A percentile compares a stretch with the other conserved stretches of the same genome.
Evolutionary conservation across 768 basidiomycete genomes (phyloP).

Genomic region (Suillus brevipes): DNA sequence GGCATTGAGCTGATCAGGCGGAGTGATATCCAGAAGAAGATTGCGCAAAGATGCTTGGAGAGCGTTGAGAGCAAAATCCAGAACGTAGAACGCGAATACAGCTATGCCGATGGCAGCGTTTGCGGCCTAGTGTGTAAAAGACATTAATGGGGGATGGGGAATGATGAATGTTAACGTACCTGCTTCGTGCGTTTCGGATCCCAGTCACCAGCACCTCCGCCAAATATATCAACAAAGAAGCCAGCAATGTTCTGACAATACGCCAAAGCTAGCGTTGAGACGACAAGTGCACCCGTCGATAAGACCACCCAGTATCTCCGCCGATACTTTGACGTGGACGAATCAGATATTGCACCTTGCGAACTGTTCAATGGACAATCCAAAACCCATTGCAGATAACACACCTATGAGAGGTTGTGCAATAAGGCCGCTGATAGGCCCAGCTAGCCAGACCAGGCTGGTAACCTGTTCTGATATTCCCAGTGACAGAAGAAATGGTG

Average conservation of each 20-base stretch:
- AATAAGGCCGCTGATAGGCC: constrained; percentile 92
- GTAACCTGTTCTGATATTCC: constrained; percentile 88
- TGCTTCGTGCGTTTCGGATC: constrained; percentile 68
- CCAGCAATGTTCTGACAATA: constrained; percentile 76
- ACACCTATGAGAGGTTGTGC: constrained; percentile 97
- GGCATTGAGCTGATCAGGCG: constrained; percentile 84
- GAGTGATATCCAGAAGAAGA: constrained; percentile 89
- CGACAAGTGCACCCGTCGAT: constrained; percentile 78
- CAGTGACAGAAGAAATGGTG: constrained; percentile 82
- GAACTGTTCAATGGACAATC: constrained; percentile 10
- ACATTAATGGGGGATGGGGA: background rate
- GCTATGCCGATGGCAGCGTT: constrained; percentile 82
- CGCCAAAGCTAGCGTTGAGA: constrained; percentile 78
- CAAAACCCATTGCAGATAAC: constrained; percentile 16
- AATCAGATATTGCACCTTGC: constrained; percentile 91
- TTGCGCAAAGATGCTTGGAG: constrained; percentile 91
- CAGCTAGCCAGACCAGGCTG: constrained; percentile 92
- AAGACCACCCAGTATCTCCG: constrained; percentile 90
- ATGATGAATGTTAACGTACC: constrained; percentile 39
- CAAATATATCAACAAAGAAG: constrained; percentile 75
- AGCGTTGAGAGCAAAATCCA: constrained; percentile 98
- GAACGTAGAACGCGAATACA: constrained; percentile 84
- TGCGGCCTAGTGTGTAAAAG: constrained; percentile 45
- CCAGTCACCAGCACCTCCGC: constrained; percentile 82
- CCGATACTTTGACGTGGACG: constrained; percentile 86